Percentiles rank a stretch among this genome's conserved stretches.
phyloP scores from a whole-genome alignment of 495 filamentous ascomycete species.

The Glutinoglossum americanum region DNA sequence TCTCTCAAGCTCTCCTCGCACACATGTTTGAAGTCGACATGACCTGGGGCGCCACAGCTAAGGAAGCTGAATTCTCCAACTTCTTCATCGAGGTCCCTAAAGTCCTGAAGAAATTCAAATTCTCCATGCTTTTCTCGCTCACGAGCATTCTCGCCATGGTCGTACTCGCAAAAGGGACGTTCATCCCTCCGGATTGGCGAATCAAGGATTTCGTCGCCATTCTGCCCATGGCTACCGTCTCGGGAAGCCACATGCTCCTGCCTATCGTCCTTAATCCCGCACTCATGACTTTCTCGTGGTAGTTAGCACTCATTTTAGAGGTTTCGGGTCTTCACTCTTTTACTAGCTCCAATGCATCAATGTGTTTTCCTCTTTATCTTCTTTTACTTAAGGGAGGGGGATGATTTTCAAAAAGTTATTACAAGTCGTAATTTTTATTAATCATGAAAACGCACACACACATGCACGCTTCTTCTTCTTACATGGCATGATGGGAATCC shows the following conservation, averaged over 20 bases:
- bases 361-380: too few relatives aligned
- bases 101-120: conserved; percentile 56
- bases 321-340: too few relatives aligned
- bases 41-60: conserved; percentile 26
- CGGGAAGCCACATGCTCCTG: conserved; percentile 43
- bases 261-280: conserved; percentile 58
- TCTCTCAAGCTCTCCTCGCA: conserved; percentile 22
- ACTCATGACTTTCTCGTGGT: conserved; percentile 67
- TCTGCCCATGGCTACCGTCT: conserved; percentile 53
- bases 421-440: too few relatives aligned
- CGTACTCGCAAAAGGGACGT: conserved; percentile 37
- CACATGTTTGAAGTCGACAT: conserved; percentile 30
- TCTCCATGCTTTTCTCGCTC: conserved; percentile 44
- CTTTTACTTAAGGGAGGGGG: too few relatives aligned
- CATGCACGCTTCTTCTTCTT: too few relatives aligned
- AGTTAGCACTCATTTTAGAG: too few relatives aligned
- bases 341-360: too few relatives aligned
- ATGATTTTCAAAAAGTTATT: too few relatives aligned
- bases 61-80: conserved; percentile 44
- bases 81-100: conserved; percentile 68
- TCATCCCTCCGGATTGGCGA: conserved; percentile 43
- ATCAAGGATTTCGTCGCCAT: conserved; percentile 67
- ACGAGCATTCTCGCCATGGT: conserved; percentile 43
- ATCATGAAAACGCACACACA: too few relatives aligned
- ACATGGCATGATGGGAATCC: too few relatives aligned